These are phyloP conservation scores for Pythium utonaiense DNA, from an alignment of 352 stramenopile species.

Conservation along the genomic window DNA sequence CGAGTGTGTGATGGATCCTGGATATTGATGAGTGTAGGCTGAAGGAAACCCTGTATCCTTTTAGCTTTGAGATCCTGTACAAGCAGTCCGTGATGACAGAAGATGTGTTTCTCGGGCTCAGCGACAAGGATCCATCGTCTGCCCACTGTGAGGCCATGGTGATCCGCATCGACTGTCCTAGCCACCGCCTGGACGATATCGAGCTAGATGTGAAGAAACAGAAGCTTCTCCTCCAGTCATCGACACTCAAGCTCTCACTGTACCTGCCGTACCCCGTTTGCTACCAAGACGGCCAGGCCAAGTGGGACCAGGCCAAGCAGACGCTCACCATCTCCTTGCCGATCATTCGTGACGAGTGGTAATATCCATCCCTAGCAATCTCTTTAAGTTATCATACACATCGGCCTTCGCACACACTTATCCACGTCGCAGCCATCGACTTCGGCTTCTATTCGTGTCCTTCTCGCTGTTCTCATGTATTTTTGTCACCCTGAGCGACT, in stretches of 20 bases:
- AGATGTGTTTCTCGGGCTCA: slow-evolving; percentile 78
- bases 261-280: slow-evolving; percentile 72
- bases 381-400: background rate
- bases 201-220: slow-evolving; percentile 80
- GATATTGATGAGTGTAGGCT: too few relatives aligned
- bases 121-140: slow-evolving; percentile 81
- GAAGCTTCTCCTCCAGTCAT: slow-evolving; percentile 67
- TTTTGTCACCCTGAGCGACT: background rate
- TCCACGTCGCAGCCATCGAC: background rate
- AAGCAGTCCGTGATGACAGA: slow-evolving; percentile 87
- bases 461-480: background rate
- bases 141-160: slow-evolving; percentile 80
- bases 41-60: too few relatives aligned
- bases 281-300: slow-evolving; percentile 64
- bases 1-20: background rate
- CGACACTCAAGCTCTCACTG: slow-evolving; percentile 60
- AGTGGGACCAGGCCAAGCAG: slow-evolving; percentile 57
- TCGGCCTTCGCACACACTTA: too few relatives aligned
- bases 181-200: slow-evolving; percentile 63
- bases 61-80: slow-evolving; percentile 83
- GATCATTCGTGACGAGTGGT: slow-evolving; percentile 78
- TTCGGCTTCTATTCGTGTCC: background rate
- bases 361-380: background rate
- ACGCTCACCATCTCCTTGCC: slow-evolving; percentile 61
- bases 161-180: slow-evolving; percentile 64